Evolutionary conservation across 805 yeast genomes (phyloP).

Genomic region (Sugiyamaella chiloensis): DNA sequence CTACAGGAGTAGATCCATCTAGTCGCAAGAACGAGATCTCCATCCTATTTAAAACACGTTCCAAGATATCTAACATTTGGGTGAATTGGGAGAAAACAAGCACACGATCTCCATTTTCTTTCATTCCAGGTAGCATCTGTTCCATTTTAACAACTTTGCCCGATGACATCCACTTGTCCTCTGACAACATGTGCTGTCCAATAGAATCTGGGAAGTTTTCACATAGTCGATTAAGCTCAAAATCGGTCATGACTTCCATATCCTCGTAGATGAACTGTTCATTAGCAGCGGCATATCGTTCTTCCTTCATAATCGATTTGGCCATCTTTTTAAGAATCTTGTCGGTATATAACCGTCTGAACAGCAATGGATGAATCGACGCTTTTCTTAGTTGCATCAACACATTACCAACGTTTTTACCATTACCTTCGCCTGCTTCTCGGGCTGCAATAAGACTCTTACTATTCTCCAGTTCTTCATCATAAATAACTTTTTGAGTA

Average conservation of each 20-base stretch:
- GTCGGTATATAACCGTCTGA: constrained; percentile 63
- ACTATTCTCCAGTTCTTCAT: constrained; percentile 48
- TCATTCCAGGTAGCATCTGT: constrained; percentile 54
- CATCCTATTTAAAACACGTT: constrained; percentile 61
- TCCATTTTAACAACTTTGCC: constrained; percentile 69
- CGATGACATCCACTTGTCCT: constrained; percentile 58
- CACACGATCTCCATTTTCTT: constrained; percentile 59
- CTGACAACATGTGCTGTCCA: constrained; percentile 49
- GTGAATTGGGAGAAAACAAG: constrained; percentile 89
- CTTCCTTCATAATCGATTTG: constrained; percentile 72
- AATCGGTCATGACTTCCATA: constrained; percentile 93
- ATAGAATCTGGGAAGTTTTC: constrained; percentile 64
- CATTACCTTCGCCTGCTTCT: constrained; percentile 29
- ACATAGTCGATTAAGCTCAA: constrained; percentile 76
- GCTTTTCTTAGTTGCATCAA: constrained; percentile 91
- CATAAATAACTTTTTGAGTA: constrained; percentile 57
- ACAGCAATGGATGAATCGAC: constrained; percentile 85
- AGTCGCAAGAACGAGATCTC: constrained; percentile 72
- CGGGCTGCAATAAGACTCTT: constrained; percentile 30
- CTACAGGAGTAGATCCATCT: constrained; percentile 94
- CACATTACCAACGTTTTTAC: constrained; percentile 55
- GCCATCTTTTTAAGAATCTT: constrained; percentile 63
- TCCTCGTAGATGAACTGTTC: constrained; percentile 78
- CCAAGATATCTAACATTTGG: constrained; percentile 85
- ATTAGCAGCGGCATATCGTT: constrained; percentile 75